Base-by-base conservation (phyloP, 768 basidiomycete species). In the Mycena indigotica region DNA sequence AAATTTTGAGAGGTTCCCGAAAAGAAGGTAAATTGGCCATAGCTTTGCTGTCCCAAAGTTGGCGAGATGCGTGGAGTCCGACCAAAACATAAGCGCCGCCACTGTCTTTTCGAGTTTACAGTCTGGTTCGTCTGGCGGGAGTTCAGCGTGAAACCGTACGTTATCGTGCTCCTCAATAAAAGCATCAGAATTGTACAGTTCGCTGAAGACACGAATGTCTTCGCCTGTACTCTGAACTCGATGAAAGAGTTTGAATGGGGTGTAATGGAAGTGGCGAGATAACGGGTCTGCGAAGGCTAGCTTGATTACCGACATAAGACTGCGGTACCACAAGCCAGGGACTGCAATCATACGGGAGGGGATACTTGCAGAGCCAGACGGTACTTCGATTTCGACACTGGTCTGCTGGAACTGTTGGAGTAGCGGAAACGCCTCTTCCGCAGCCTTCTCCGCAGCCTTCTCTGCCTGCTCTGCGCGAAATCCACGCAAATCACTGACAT, bases 1-100 rank as follows among this genome's bases (percentile, higher is more conserved):
- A 50, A 77, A 76, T 49, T 78, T 78, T 0, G 75, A 75, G 3
- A 70, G 63, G 46, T 70, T 71, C 0, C 69, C 73, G 50, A 74
- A 70, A 19, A 60, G 65, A 19, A 72, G 40, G 44, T 77, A 77
- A 2, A 73, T 48, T 2, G 32, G 32, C 32, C 32, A 35, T 35
- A 35, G 32, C 32, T 35, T 35, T 35, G 32, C 32, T 17, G 32
- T 66, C 0, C 72, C 72, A 57, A 73, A 72, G 26, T 64, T 62
- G 2, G 73, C 60, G 13, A 72, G 65, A 39, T 69, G 69, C 0
- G 72, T 73, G 0, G 66, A 56, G 52, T 73, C 71, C 6, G 72
- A 73, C 57, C 63, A 72, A 16, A 69, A 65, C 69, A 71, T 71
- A 2, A 72, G 45, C 0, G 60, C 64, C 5, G 67, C 65, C n/a